Percentiles rank a stretch among this genome's conserved stretches.
Evolutionary conservation across 805 yeast genomes (phyloP).

Genomic region (Ogataea polymorpha): DNA sequence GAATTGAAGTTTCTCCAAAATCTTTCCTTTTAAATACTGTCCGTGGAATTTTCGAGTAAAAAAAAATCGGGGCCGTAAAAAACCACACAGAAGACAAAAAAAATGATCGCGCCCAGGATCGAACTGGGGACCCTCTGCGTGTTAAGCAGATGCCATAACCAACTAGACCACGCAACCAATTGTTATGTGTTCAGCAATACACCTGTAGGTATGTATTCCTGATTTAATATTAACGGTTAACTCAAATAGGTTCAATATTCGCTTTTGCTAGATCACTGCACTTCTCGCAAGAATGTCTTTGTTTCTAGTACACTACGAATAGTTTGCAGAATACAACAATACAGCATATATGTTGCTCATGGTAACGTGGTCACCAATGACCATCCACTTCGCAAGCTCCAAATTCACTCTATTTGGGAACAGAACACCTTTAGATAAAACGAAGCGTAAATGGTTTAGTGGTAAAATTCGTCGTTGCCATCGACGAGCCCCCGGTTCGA

Average conservation of each 20-base stretch:
- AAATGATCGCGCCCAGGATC: slow-evolving; percentile 99
- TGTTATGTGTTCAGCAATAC: background rate
- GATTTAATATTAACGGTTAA: too few relatives aligned
- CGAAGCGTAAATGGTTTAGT: slow-evolving; percentile 27
- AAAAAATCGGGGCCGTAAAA: slow-evolving; percentile 8
- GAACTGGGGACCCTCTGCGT: slow-evolving; percentile 99
- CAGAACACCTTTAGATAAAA: background rate
- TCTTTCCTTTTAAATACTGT: slow-evolving; percentile 6
- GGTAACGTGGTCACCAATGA: too few relatives aligned
- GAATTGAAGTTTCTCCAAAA: slow-evolving; percentile 4
- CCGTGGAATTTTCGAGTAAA: slow-evolving; percentile 10
- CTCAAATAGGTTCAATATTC: too few relatives aligned
- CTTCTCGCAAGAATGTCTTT: too few relatives aligned
- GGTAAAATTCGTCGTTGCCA: slow-evolving; percentile 31
- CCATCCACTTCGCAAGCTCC: too few relatives aligned
- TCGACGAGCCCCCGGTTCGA: slow-evolving; percentile 32
- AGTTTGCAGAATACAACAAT: too few relatives aligned
- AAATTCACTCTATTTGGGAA: too few relatives aligned
- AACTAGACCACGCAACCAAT: slow-evolving; percentile 96
- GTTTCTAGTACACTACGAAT: too few relatives aligned
- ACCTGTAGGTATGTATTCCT: too few relatives aligned
- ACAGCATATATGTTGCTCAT: too few relatives aligned
- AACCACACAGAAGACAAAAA: slow-evolving; percentile 27
- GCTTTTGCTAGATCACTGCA: too few relatives aligned
- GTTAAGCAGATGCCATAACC: slow-evolving; percentile 99